Percentiles rank a stretch among this genome's conserved stretches.
These are phyloP conservation scores for Aspergillus clavatus DNA, from an alignment of 2,329 filamentous ascomycete species.

Conservation along the genomic window DNA sequence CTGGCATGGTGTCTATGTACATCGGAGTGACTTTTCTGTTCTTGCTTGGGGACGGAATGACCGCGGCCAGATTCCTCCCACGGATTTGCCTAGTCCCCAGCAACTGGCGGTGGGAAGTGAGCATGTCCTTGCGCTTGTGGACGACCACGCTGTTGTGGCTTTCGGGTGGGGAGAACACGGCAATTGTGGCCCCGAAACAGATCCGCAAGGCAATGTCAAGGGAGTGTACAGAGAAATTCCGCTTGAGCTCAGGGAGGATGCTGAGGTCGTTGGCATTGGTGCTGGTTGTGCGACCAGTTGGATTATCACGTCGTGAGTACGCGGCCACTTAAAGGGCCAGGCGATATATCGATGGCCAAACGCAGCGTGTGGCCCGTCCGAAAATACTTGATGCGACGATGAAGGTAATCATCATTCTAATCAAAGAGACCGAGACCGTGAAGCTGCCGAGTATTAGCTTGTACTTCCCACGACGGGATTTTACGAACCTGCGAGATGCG, in stretches of 20 bases:
- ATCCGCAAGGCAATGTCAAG: constrained; percentile 62
- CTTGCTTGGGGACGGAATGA: constrained; percentile 78
- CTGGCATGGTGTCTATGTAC: constrained; percentile 76
- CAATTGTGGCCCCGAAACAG: constrained; percentile 72
- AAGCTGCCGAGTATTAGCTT: constrained; percentile 27
- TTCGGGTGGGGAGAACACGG: constrained; percentile 99
- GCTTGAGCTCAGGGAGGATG: constrained; percentile 49
- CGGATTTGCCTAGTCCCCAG: constrained; percentile 53
- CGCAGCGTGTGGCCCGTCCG: background rate
- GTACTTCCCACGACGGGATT: background rate
- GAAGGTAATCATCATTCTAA: constrained; percentile 19
- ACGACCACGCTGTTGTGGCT: constrained; percentile 62
- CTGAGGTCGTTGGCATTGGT: constrained; percentile 58
- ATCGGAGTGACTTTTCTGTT: constrained; percentile 57
- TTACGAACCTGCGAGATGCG: constrained; percentile 45
- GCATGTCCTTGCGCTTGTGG: constrained; percentile 71
- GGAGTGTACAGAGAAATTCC: constrained; percentile 64
- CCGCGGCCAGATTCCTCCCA: constrained; percentile 71
- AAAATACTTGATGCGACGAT: background rate
- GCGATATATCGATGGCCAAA: background rate
- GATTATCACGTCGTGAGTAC: constrained; percentile 45
- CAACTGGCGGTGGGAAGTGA: constrained; percentile 82
- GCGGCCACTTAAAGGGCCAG: background rate
- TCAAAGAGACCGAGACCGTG: constrained; percentile 42
- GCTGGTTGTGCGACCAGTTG: constrained; percentile 92